Percentiles rank a stretch among this genome's conserved stretches.
These are phyloP conservation scores for Tricholoma matsutake DNA, from an alignment of 768 basidiomycete genomes.

Conservation along the genomic window DNA sequence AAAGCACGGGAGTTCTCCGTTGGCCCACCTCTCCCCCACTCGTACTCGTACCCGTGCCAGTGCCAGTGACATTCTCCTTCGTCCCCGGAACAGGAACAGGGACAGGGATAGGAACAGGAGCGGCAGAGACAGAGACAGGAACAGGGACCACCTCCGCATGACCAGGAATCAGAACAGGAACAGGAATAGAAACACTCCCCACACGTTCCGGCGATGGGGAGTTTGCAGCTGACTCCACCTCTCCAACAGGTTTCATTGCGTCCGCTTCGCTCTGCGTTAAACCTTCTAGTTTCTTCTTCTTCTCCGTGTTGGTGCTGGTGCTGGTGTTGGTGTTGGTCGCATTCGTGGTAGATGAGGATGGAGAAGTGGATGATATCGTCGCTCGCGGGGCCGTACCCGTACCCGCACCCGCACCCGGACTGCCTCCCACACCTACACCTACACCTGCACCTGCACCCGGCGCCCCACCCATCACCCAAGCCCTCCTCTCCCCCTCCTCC, in stretches of 20 bases:
- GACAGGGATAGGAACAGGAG: not conserved
- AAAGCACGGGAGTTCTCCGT: too few species aligned
- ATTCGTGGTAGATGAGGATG: too few species aligned
- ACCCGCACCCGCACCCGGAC: not conserved
- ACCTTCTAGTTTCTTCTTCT: slow-evolving; percentile 16
- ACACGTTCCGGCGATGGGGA: slow-evolving; percentile 6
- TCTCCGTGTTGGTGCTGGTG: not conserved
- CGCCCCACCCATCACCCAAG: not conserved
- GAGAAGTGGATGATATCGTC: too few species aligned
- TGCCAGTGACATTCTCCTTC: slow-evolving; percentile 17
- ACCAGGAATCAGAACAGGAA: too few species aligned
- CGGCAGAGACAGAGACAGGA: not conserved
- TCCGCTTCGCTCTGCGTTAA: slow-evolving; percentile 41
- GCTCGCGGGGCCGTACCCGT: not conserved
- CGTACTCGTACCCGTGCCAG: too few species aligned
- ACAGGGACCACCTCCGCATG: not conserved
- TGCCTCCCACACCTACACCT: not conserved
- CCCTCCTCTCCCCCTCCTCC: slow-evolving; percentile 36
- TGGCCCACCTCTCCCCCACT: too few species aligned
- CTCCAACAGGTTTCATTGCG: slow-evolving; percentile 78
- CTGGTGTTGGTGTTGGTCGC: too few species aligned
- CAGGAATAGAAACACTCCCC: not conserved
- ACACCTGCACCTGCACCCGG: not conserved
- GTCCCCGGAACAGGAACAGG: slow-evolving; percentile 1
- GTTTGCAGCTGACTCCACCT: slow-evolving; percentile 22